phyloP scores from a whole-genome alignment of 225 moss, liverwort and hornwort genomes.

The Polytrichum formosum region DNA sequence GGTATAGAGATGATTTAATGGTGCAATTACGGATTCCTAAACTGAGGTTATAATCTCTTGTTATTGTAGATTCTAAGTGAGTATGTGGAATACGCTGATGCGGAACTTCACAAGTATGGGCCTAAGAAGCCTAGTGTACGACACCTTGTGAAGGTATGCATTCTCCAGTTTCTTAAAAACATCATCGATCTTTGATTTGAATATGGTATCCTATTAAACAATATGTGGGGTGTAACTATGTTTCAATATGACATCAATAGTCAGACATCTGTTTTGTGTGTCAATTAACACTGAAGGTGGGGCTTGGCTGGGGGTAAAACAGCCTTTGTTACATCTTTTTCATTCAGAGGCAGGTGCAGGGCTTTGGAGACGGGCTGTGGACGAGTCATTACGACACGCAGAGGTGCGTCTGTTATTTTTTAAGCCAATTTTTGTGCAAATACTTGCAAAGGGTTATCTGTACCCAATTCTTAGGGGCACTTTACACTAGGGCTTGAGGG shows the following conservation, averaged over 20 bases:
- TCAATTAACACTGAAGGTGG: slow-evolving; percentile 9
- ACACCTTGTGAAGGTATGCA: slow-evolving; percentile 75
- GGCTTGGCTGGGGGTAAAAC: slow-evolving; percentile 7
- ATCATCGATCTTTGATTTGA: not conserved
- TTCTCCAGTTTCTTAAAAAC: slow-evolving; percentile 4
- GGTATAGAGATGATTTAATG: no score
- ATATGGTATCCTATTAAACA: not conserved
- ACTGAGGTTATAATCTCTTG: not conserved
- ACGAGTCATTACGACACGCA: slow-evolving; percentile 43
- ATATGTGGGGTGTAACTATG: no score
- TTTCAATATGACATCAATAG: no score
- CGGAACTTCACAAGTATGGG: slow-evolving; percentile 74
- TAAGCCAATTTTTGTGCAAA: not conserved
- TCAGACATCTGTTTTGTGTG: slow-evolving; percentile 4
- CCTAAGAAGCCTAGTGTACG: slow-evolving; percentile 77
- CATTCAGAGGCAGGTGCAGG: slow-evolving; percentile 53
- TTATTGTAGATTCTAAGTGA: slow-evolving; percentile 69
- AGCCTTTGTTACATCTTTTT: slow-evolving; percentile 65
- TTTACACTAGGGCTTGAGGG: no score
- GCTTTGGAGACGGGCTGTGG: slow-evolving; percentile 58
- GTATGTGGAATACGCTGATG: slow-evolving; percentile 86
- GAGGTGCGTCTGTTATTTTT: slow-evolving; percentile 26
- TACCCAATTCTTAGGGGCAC: no score
- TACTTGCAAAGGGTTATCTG: no score
- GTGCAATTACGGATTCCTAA: not conserved